Base-by-base conservation (phyloP, 768 basidiomycete genomes). In the Chiua virens region DNA sequence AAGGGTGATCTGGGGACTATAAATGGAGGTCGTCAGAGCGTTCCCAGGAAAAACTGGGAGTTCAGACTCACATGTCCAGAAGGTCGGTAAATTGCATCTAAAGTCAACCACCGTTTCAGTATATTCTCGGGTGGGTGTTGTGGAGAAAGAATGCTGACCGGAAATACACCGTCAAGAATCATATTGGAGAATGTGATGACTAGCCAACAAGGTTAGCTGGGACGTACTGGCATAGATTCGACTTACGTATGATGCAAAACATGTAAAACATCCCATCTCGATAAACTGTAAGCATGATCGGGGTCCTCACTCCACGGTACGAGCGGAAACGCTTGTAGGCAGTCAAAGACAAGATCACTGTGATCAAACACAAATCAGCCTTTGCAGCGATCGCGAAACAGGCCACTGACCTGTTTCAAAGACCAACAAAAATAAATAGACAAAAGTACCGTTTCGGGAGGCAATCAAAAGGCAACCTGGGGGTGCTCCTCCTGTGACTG, bases 231-330 rank as follows among this genome's bases (percentile, higher is more conserved):
- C 4, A 1, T 11, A 15, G 14, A 32, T 11, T 23, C 5, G 4
- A 30, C 58, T 45, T 34, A 61, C n/a, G 21, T 20, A 53, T 48
- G 18, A 63, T 57, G 25, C 62, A 60, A 27, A n/a, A 1, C 15
- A 62, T 43, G 15, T 62, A 61, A 36, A 62, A 25, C 42, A 64
- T 48, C 25, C 49, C 28, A 21, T 60, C 62, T 18, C 51, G 46
- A 42, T 64, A 64, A 15, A 46, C 15, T 7, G 27, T 42, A 28
- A 15, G 8, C 17, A 61, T 38, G 8, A 64, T 46, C 5, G 45
- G 25, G 18, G 21, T 17, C 11, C 5, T 32, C n/a, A 42, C 28
- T 11, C 41, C 9, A 25, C 49, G 41, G 34, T 58, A 58, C n/a
- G 47, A 5, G n/a, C 23, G 37, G 36, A 54, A 46, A 8, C 4